Conservation (phyloP, 169 alveolate species). For the Ichthyophthirius multifiliis region DNA sequence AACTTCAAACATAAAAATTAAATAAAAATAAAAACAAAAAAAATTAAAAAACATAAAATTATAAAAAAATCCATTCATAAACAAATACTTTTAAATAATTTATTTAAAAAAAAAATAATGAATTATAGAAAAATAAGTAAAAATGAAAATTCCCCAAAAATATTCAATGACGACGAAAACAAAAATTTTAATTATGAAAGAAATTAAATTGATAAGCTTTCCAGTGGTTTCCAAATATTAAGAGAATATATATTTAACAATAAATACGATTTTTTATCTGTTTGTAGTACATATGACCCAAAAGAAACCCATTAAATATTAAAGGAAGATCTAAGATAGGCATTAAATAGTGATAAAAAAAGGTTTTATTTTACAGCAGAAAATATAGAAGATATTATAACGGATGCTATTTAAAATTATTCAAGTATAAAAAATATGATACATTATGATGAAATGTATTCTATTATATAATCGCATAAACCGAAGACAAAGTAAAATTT, state of each 20-base stretch:
- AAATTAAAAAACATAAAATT: too few relatives aligned
- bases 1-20: too few relatives aligned
- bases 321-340: background rate
- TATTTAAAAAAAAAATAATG: too few relatives aligned
- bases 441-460: background rate
- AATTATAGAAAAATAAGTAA: too few relatives aligned
- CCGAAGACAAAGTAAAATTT: background rate
- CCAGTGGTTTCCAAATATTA: background rate
- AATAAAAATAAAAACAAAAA: too few relatives aligned
- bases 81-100: too few relatives aligned
- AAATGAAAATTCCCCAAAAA: too few relatives aligned
- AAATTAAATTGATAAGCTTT: background rate
- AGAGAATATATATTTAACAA: background rate
- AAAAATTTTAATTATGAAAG: background rate
- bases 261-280: background rate
- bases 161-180: too few relatives aligned
- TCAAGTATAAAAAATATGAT: background rate
- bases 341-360: background rate
- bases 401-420: background rate
- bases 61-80: too few relatives aligned
- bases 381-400: background rate
- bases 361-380: background rate
- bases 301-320: background rate
- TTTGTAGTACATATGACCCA: background rate
- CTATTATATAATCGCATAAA: background rate